phyloP scores from a whole-genome alignment of 352 stramenopile genomes.

The Globisporangium cederbergense region DNA sequence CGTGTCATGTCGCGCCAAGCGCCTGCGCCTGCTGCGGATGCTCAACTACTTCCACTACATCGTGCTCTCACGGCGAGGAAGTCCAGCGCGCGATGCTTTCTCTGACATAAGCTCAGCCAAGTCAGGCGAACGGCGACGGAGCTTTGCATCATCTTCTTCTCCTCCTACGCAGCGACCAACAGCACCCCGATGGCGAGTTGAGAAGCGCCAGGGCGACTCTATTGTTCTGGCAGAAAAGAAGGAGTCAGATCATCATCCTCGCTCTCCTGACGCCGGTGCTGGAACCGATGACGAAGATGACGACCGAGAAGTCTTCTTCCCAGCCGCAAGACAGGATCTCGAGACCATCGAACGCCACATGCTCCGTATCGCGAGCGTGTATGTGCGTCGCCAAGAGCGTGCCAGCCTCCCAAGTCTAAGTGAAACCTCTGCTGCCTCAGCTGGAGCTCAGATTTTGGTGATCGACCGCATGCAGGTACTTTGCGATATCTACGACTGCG shows the following conservation, averaged over 20 bases:
- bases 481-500: constrained; percentile 52
- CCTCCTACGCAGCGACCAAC: background rate
- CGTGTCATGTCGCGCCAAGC: constrained; percentile 33
- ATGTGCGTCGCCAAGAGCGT: constrained; percentile 46
- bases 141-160: background rate
- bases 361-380: constrained; percentile 39
- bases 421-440: background rate
- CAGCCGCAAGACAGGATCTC: constrained; percentile 33
- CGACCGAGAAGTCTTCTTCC: constrained; percentile 37
- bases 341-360: constrained; percentile 43
- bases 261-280: background rate
- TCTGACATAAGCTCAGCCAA: background rate
- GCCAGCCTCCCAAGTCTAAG: constrained; percentile 22
- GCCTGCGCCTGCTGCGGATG: constrained; percentile 35
- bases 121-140: background rate
- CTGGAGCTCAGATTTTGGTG: constrained; percentile 12
- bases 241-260: background rate
- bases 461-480: constrained; percentile 58
- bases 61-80: constrained; percentile 2
- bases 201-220: constrained; percentile 20
- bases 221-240: constrained; percentile 19
- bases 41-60: constrained; percentile 56
- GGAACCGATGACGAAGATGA: background rate
- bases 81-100: too few relatives aligned
- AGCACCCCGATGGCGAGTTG: background rate